Conservation (phyloP, 345 rosid genomes). For the Euphorbia peplus region DNA sequence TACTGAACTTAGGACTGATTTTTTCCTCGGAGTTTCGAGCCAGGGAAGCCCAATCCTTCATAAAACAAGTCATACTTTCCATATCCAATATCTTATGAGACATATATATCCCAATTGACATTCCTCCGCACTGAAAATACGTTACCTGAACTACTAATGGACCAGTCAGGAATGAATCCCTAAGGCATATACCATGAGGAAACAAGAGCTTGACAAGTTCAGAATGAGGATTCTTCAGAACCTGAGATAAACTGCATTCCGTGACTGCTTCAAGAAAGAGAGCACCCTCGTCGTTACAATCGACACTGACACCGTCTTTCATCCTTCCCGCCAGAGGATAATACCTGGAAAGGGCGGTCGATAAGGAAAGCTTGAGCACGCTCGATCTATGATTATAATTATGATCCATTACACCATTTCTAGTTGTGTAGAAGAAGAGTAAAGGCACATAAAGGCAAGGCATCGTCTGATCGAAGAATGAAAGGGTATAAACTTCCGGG, state of each 20-base stretch:
- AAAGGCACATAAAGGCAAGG: conserved; percentile 18
- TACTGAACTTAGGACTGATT: no score
- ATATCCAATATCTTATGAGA: background rate
- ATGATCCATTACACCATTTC: background rate
- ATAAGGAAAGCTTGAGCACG: conserved; percentile 37
- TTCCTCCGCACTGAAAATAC: background rate
- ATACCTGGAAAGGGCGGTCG: conserved; percentile 36
- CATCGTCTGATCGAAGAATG: conserved; percentile 33
- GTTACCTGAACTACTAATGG: background rate
- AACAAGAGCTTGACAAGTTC: background rate
- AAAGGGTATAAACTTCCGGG: conserved; percentile 17
- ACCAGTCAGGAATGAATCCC: background rate
- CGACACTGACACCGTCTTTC: conserved; percentile 21
- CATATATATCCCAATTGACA: background rate
- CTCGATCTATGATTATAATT: conserved; percentile 1
- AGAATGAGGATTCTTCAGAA: no score
- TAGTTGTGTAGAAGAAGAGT: conserved; percentile 13
- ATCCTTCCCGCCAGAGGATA: conserved; percentile 49
- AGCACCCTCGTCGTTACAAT: conserved; percentile 26
- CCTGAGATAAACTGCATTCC: background rate
- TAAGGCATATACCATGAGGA: background rate
- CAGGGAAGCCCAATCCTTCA: no score
- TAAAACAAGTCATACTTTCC: no score
- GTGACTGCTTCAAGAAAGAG: background rate
- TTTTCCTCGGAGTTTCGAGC: no score